Conservation (phyloP, 2,329 filamentous ascomycete species). For the Trichoderma sp. region DNA sequence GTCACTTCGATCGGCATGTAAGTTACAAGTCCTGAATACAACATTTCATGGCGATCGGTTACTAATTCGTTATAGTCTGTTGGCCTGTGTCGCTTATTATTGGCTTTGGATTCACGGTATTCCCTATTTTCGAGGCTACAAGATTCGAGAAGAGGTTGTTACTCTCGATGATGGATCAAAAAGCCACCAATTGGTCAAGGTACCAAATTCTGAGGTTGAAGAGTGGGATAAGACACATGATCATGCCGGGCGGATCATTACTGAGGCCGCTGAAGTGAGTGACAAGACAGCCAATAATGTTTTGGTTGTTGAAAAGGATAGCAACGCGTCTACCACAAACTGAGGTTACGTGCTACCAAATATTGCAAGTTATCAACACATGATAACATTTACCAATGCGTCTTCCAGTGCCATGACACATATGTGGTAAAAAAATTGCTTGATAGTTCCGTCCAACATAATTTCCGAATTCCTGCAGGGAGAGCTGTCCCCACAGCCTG, state of each 20-base stretch:
- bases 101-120: slow-evolving; percentile 55
- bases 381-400: neutral
- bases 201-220: slow-evolving; percentile 48
- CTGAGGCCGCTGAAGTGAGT: neutral
- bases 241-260: slow-evolving; percentile 3
- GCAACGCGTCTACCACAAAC: neutral
- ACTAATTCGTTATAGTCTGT: slow-evolving; percentile 38
- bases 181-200: slow-evolving; percentile 49
- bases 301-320: neutral
- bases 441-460: neutral
- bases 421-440: neutral
- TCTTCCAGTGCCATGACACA: neutral
- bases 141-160: slow-evolving; percentile 53
- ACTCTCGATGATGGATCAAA: slow-evolving; percentile 44
- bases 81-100: slow-evolving; percentile 56
- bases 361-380: neutral
- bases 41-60: no score
- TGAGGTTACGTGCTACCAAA: neutral
- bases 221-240: slow-evolving; percentile 49
- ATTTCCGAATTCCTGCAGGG: neutral
- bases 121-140: slow-evolving; percentile 51
- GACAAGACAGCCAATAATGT: neutral
- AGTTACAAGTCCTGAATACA: slow-evolving; percentile 32
- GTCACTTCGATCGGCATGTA: slow-evolving; percentile 62
- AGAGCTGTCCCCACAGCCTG: neutral